A percentile compares a stretch with the other conserved stretches of the same genome.
These are phyloP conservation scores for Xylaria arbuscula DNA, from an alignment of 2,329 filamentous ascomycete genomes.

Conservation along the genomic window DNA sequence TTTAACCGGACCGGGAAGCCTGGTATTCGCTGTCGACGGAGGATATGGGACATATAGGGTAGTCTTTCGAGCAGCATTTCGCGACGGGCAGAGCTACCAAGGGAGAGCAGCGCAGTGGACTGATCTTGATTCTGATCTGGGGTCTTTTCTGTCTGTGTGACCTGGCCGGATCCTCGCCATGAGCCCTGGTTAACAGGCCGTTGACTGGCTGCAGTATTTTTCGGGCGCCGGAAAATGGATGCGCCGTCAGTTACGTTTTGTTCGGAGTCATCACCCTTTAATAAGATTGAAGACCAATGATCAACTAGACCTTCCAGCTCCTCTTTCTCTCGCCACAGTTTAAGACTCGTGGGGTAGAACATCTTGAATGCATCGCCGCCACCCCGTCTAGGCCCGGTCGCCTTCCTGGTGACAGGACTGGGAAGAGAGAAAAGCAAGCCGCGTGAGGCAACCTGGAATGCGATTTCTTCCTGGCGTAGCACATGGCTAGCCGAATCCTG, in stretches of 20 bases:
- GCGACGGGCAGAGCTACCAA: slow-evolving; percentile 73
- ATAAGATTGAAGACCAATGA: slow-evolving; percentile 71
- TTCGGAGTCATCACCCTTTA: slow-evolving; percentile 62
- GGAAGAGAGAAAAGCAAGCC: slow-evolving; percentile 88
- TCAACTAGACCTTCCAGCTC: slow-evolving; percentile 82
- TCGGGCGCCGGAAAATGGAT: slow-evolving; percentile 60
- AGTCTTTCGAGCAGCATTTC: slow-evolving; percentile 87
- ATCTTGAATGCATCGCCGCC: slow-evolving; percentile 80
- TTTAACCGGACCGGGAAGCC: slow-evolving; percentile 55
- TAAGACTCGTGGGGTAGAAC: slow-evolving; percentile 89
- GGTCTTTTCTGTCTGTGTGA: slow-evolving; percentile 43
- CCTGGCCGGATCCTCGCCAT: slow-evolving; percentile 37
- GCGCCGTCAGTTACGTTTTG: slow-evolving; percentile 59
- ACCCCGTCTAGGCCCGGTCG: slow-evolving; percentile 56
- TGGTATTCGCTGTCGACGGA: slow-evolving; percentile 55
- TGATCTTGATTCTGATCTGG: slow-evolving; percentile 43
- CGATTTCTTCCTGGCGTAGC: slow-evolving; percentile 91
- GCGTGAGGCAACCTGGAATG: slow-evolving; percentile 89
- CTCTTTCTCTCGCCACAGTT: slow-evolving; percentile 84
- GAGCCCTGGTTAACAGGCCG: slow-evolving; percentile 35
- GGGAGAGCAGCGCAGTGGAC: slow-evolving; percentile 61
- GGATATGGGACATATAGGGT: slow-evolving; percentile 83
- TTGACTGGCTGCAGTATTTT: slow-evolving; percentile 39
- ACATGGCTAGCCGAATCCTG: slow-evolving; percentile 74
- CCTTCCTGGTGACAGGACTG: slow-evolving; percentile 81